phyloP scores from a whole-genome alignment of 805 yeast species.

The Huiozyma naganishii region DNA sequence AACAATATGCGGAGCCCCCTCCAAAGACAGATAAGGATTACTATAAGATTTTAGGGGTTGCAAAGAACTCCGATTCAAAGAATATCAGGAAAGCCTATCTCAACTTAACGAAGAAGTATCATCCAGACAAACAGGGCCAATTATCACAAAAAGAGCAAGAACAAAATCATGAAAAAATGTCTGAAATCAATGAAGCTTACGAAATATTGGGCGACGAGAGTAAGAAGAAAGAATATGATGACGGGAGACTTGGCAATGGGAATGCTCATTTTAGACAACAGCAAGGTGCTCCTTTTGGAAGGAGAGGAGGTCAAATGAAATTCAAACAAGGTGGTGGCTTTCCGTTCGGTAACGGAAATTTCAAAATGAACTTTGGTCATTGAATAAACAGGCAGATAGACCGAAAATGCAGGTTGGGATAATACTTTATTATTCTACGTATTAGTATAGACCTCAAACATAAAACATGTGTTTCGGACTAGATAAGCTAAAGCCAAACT shows the following conservation, averaged over 20 bases:
- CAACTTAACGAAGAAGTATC: conserved; percentile 65
- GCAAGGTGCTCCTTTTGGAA: conserved; percentile 10
- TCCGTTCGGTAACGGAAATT: conserved; percentile 10
- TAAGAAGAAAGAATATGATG: conserved; percentile 54
- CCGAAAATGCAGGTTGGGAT: no score
- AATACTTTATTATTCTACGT: no score
- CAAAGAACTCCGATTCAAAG: conserved; percentile 53
- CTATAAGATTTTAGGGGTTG: conserved; percentile 65
- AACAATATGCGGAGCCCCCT: conserved; percentile 24
- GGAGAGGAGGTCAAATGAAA: conserved; percentile 1
- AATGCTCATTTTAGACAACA: background rate
- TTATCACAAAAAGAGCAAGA: conserved; percentile 46
- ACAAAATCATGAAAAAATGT: conserved; percentile 74
- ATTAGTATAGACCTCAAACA: no score
- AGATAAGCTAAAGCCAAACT: no score
- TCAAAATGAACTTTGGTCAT: conserved; percentile 7
- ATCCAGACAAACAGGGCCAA: conserved; percentile 83
- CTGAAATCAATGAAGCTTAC: conserved; percentile 86
- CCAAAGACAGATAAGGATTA: conserved; percentile 46
- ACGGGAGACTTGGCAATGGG: conserved; percentile 24
- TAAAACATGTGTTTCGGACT: no score
- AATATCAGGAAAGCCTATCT: conserved; percentile 78
- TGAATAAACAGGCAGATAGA: no score
- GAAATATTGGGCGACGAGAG: conserved; percentile 68
- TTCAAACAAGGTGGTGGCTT: conserved; percentile 7